Percentiles rank a stretch among this genome's conserved stretches.
These are phyloP conservation scores for Cardamine occulta DNA, from an alignment of 345 rosid species.

Conservation along the genomic window DNA sequence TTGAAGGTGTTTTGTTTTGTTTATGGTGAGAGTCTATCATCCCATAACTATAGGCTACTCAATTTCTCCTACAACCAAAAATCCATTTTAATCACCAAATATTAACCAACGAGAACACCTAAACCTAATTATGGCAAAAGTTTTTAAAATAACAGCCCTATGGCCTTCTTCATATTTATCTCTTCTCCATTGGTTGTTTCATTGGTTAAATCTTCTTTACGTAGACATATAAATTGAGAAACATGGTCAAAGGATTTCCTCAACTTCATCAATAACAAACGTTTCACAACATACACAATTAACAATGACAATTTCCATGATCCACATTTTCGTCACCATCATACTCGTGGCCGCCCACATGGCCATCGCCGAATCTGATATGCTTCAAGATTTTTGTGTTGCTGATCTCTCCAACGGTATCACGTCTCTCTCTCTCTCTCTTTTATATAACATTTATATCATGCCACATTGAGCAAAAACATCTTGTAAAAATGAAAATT, in stretches of 20 bases:
- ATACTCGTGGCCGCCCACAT: conserved; percentile 44
- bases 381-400: conserved; percentile 88
- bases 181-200: conserved; percentile 33
- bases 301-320: conserved; percentile 37
- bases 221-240: conserved; percentile 34
- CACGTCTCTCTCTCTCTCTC: neutral
- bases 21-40: conserved; percentile 6
- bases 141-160: neutral
- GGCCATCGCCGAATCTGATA: conserved; percentile 60
- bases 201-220: conserved; percentile 29
- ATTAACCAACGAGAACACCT: conserved; percentile 28
- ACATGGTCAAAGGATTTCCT: conserved; percentile 6
- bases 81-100: conserved; percentile 21
- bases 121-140: conserved; percentile 34
- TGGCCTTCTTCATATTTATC: conserved; percentile 28
- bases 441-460: neutral
- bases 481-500: neutral
- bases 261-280: conserved; percentile 23
- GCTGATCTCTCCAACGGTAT: conserved; percentile 69
- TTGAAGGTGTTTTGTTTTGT: neutral
- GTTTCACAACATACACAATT: conserved; percentile 13
- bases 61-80: conserved; percentile 28
- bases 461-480: neutral
- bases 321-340: conserved; percentile 29
- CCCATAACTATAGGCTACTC: conserved; percentile 20